A percentile compares a stretch with the other conserved stretches of the same genome.
Evolutionary conservation across 2,329 filamentous ascomycete species (phyloP).

Genomic region (Dothideomycetes sp.): DNA sequence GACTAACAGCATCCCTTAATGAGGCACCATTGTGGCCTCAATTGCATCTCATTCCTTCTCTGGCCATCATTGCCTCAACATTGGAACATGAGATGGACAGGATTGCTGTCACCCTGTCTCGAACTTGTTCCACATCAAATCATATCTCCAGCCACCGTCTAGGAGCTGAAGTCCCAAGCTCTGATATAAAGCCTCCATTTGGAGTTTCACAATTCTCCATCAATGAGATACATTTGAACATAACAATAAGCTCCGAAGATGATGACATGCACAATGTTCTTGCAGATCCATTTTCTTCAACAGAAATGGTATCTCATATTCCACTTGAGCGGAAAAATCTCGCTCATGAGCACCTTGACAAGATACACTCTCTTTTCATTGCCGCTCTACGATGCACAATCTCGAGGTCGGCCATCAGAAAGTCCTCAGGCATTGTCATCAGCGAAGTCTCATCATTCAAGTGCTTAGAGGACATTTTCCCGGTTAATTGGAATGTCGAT

Average conservation of each 20-base stretch:
- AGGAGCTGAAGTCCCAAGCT: not conserved
- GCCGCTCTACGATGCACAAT: not conserved
- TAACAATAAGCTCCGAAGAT: not conserved
- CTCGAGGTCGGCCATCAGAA: not conserved
- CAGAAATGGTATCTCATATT: not conserved
- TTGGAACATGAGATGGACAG: not conserved
- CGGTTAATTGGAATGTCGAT: not conserved
- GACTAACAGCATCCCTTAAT: not conserved
- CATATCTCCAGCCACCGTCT: not conserved
- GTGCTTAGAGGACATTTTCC: not conserved
- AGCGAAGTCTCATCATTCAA: not conserved
- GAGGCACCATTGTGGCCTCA: not conserved
- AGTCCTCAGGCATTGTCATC: not conserved
- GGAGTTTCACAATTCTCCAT: no score
- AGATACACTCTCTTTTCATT: not conserved
- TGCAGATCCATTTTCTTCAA: not conserved
- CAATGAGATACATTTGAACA: no score
- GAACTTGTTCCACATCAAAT: not conserved
- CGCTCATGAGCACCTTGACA: not conserved
- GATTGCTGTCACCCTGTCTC: not conserved
- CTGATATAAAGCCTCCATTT: not conserved
- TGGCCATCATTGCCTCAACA: not conserved
- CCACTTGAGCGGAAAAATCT: not conserved
- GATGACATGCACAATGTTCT: not conserved
- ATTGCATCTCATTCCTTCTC: not conserved